Conservation (phyloP, 1,139 yeast genomes). For the Suzukiozyma palmioleophila region DNA sequence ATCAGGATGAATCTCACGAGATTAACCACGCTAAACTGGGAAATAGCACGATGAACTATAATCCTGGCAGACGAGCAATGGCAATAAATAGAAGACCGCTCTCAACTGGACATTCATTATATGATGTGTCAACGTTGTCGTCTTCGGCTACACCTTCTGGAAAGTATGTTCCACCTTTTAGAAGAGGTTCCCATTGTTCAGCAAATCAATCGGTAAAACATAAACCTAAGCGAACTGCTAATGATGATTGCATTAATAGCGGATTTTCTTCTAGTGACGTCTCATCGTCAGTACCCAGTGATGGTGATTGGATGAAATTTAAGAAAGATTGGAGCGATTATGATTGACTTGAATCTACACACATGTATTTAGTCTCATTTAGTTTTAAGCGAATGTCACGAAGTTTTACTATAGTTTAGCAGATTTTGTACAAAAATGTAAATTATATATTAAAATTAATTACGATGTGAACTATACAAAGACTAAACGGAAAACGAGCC, state of each 20-base stretch:
- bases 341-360: conserved; percentile 15
- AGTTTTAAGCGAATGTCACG: background rate
- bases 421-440: background rate
- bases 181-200: conserved; percentile 42
- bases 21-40: conserved; percentile 4
- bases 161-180: conserved; percentile 68
- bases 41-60: conserved; percentile 3
- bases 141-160: conserved; percentile 32
- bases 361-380: background rate
- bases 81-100: conserved; percentile 10
- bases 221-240: conserved; percentile 2
- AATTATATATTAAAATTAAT: background rate
- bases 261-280: conserved; percentile 6
- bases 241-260: conserved; percentile 2
- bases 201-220: conserved; percentile 3
- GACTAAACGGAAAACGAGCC: too few species aligned
- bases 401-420: background rate
- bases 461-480: too few species aligned
- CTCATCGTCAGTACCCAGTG: conserved; percentile 7
- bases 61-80: conserved; percentile 2
- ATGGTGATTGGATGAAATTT: conserved; percentile 35
- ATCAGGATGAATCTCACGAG: background rate
- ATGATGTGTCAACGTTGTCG: conserved; percentile 7
- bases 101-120: conserved; percentile 12
- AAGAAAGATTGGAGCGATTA: conserved; percentile 34